Percentiles rank a stretch among this genome's conserved stretches.
Conservation (phyloP, 768 basidiomycete species). For the Ramaria rubella region DNA sequence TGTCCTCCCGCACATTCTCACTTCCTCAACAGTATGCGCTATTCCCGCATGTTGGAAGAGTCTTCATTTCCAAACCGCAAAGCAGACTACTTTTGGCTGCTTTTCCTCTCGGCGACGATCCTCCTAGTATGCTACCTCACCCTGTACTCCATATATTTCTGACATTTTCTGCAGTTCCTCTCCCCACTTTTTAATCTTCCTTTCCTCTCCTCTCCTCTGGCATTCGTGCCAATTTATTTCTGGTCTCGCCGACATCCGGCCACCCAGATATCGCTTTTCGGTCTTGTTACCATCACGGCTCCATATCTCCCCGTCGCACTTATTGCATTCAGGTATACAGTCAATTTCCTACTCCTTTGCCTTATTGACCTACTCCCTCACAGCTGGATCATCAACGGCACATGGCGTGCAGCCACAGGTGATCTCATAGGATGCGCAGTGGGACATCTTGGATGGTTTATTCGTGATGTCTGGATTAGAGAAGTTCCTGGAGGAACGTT, state of each 20-base stretch:
- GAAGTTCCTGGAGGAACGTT: slow-evolving; percentile 72
- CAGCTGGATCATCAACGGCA: slow-evolving; percentile 67
- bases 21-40: slow-evolving; percentile 71
- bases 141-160: slow-evolving; percentile 1
- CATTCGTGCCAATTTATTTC: slow-evolving; percentile 93
- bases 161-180: slow-evolving; percentile 41
- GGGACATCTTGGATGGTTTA: slow-evolving; percentile 80
- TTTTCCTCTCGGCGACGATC: slow-evolving; percentile 76
- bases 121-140: slow-evolving; percentile 58
- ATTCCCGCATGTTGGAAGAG: slow-evolving; percentile 94
- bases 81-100: slow-evolving; percentile 95
- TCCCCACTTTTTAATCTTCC: slow-evolving; percentile 88
- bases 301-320: slow-evolving; percentile 92
- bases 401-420: slow-evolving; percentile 76
- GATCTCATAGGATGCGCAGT: slow-evolving; percentile 83
- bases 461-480: slow-evolving; percentile 81
- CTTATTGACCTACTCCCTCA: neutral
- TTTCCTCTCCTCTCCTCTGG: slow-evolving; percentile 87
- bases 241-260: slow-evolving; percentile 95
- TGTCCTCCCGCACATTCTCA: neutral
- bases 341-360: slow-evolving; percentile 8
- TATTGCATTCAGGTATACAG: slow-evolving; percentile 61
- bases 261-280: slow-evolving; percentile 94
- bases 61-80: slow-evolving; percentile 86
- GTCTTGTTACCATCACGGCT: slow-evolving; percentile 88